Percentiles rank a stretch among this genome's conserved stretches.
Conservation (phyloP, 441 rosid species). For the Adansonia madagascariensis region DNA sequence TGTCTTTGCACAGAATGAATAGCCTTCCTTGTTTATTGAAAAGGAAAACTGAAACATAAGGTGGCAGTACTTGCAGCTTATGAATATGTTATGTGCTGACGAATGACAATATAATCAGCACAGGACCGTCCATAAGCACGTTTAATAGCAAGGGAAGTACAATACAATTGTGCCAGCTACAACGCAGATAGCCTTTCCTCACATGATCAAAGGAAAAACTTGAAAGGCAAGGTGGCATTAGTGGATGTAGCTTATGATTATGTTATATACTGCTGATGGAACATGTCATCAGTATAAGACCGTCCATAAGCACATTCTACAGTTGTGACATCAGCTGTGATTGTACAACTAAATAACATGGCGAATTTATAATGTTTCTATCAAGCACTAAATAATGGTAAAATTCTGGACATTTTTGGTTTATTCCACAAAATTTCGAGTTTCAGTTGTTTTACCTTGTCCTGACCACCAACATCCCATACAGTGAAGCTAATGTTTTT, state of each 20-base stretch:
- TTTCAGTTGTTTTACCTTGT: constrained; percentile 49
- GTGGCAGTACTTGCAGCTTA: constrained; percentile 31
- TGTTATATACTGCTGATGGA: constrained; percentile 44
- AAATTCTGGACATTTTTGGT: neutral
- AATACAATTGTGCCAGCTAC: constrained; percentile 23
- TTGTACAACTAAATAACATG: neutral
- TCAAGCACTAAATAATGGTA: constrained; percentile 14
- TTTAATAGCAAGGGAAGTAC: neutral
- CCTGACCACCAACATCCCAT: constrained; percentile 93
- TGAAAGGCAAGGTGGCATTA: constrained; percentile 25
- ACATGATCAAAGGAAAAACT: constrained; percentile 23
- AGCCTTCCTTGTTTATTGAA: neutral
- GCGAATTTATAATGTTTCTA: neutral
- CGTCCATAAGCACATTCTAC: constrained; percentile 41
- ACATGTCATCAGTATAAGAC: constrained; percentile 42
- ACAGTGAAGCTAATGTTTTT: constrained; percentile 89
- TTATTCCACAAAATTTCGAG: neutral
- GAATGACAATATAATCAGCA: constrained; percentile 12
- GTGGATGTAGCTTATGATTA: constrained; percentile 47
- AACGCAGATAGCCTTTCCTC: constrained; percentile 29
- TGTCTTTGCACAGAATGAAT: neutral
- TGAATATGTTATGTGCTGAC: constrained; percentile 8
- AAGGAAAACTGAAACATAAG: neutral
- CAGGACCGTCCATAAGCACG: constrained; percentile 15
- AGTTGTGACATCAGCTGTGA: neutral